Percentiles rank a stretch among this genome's conserved stretches.
Conservation (phyloP, 1,139 yeast species). For the Blastobotrys malaysiensis region DNA sequence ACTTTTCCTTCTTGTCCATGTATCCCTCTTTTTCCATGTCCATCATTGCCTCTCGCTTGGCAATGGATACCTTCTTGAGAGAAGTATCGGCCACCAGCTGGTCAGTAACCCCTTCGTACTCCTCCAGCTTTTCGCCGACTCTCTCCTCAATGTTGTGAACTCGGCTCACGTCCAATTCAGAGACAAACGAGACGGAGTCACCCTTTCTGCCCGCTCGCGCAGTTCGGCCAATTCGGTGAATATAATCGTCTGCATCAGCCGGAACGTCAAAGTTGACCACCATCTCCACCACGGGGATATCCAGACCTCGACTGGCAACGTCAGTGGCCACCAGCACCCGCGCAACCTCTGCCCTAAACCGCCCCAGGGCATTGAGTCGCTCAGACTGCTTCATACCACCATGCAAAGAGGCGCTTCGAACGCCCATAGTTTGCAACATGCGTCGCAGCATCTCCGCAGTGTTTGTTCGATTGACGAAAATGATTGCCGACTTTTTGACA, state of each 20-base stretch:
- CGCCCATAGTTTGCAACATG: constrained; percentile 63
- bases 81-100: constrained; percentile 68
- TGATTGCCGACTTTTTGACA: constrained; percentile 63
- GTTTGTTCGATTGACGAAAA: constrained; percentile 84
- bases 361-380: constrained; percentile 81
- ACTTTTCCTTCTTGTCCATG: constrained; percentile 52
- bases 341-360: constrained; percentile 94
- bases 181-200: constrained; percentile 63
- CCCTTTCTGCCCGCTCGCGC: constrained; percentile 97
- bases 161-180: constrained; percentile 80
- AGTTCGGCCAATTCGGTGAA: constrained; percentile 99
- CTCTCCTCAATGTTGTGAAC: constrained; percentile 83
- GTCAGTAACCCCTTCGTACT: constrained; percentile 66
- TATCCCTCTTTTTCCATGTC: constrained; percentile 90
- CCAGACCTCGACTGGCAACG: constrained; percentile 95
- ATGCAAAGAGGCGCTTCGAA: constrained; percentile 83
- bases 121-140: constrained; percentile 69
- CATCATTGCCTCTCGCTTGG: constrained; percentile 85
- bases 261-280: constrained; percentile 92
- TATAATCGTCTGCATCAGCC: constrained; percentile 92
- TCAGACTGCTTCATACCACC: constrained; percentile 94
- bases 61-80: constrained; percentile 63
- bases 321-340: constrained; percentile 90
- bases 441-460: constrained; percentile 86
- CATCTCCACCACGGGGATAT: constrained; percentile 85